Percentiles rank a stretch among this genome's conserved stretches.
Evolutionary conservation across 2,329 filamentous ascomycete genomes (phyloP).

Genomic region (Penicillium sp.): DNA sequence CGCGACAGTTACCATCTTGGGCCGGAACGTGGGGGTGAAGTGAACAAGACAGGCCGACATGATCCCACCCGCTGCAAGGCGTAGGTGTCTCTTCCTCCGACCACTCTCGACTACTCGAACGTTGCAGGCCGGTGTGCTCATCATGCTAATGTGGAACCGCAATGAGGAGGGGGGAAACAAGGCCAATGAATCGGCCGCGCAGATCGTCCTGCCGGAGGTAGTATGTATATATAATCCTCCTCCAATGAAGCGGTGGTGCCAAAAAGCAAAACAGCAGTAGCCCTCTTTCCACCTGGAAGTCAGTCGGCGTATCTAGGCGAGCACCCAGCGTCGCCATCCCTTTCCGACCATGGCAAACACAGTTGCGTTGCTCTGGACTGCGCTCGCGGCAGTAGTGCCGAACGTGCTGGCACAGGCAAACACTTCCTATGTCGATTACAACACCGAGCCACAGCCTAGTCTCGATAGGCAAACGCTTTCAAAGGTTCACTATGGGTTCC

Average conservation of each 20-base stretch:
- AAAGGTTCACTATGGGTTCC: slow-evolving; percentile 33
- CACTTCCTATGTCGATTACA: slow-evolving; percentile 24
- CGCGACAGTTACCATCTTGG: slow-evolving; percentile 16
- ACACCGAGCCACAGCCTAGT: slow-evolving; percentile 19
- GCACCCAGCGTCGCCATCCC: neutral
- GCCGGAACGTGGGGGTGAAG: neutral
- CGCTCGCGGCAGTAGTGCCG: slow-evolving; percentile 19
- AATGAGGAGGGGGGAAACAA: too few relatives aligned
- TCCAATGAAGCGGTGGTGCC: too few relatives aligned
- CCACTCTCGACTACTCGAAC: too few relatives aligned
- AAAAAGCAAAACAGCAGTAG: too few relatives aligned
- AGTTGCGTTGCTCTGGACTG: slow-evolving; percentile 9
- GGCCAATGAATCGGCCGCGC: too few relatives aligned
- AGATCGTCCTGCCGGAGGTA: too few relatives aligned
- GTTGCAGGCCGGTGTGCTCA: too few relatives aligned
- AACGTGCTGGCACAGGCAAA: slow-evolving; percentile 23
- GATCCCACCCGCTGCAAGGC: too few relatives aligned
- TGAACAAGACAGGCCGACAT: neutral
- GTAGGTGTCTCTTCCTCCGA: too few relatives aligned
- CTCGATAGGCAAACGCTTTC: slow-evolving; percentile 18
- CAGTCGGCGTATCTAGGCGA: neutral
- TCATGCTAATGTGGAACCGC: too few relatives aligned
- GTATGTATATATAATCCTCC: too few relatives aligned
- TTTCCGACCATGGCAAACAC: slow-evolving; percentile 13
- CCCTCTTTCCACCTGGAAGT: too few relatives aligned